A percentile compares a stretch with the other conserved stretches of the same genome.
These are phyloP conservation scores for Porogramme epimiltina DNA, from an alignment of 1,284 basidiomycete species.

Conservation along the genomic window DNA sequence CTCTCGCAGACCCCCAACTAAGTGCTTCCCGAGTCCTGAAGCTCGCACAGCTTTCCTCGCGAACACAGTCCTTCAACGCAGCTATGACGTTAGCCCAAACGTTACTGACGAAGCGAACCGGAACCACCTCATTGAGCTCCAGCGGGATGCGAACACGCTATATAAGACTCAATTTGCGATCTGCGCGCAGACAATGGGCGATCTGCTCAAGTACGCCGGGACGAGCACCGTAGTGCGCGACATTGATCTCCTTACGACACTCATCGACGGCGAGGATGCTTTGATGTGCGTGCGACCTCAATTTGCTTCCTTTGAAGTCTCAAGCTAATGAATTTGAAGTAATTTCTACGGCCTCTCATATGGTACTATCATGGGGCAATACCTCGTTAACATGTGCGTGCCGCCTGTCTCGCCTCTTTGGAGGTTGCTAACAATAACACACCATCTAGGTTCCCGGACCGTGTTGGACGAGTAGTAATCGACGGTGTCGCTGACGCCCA, in stretches of 20 bases:
- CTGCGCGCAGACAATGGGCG: constrained; percentile 40
- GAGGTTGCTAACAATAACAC: too few species aligned
- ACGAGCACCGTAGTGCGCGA: constrained; percentile 45
- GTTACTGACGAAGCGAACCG: constrained; percentile 26
- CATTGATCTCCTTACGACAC: constrained; percentile 40
- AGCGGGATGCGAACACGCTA: constrained; percentile 34
- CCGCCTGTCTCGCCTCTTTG: too few species aligned
- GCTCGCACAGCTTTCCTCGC: constrained; percentile 28
- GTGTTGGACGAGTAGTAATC: too few species aligned
- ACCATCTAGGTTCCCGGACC: too few species aligned
- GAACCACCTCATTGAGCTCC: constrained; percentile 33
- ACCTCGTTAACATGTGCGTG: too few species aligned
- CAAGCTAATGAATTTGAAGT: too few species aligned
- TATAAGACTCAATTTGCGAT: constrained; percentile 36
- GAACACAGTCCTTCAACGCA: constrained; percentile 37
- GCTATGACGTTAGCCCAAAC: constrained; percentile 36
- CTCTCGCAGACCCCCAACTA: too few species aligned
- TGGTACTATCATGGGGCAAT: too few species aligned
- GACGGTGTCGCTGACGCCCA: too few species aligned
- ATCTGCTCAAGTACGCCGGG: constrained; percentile 43
- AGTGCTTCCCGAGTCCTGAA: too few species aligned
- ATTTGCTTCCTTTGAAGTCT: too few species aligned
- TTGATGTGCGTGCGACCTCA: constrained; percentile 36
- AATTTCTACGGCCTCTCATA: too few species aligned
- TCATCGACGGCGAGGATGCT: constrained; percentile 40